Evolutionary conservation across 352 stramenopile species (phyloP), one percentile per base, ranked within the genome.

Genomic region (Phytopythium delawarense): DNA sequence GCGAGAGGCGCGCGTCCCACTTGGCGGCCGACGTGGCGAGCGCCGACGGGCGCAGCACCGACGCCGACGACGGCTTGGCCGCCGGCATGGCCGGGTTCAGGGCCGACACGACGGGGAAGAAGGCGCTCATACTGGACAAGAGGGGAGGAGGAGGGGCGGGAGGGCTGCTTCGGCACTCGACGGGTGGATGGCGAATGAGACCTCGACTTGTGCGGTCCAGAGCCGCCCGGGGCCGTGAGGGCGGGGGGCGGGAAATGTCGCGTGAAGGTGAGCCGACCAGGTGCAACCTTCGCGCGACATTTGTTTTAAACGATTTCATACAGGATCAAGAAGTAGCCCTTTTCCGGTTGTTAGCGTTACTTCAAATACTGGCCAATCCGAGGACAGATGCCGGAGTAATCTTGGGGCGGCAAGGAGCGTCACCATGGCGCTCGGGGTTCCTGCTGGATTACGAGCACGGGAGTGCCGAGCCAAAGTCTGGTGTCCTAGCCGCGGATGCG

Each of bases 1-100:
- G 86, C 71, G 79, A 88, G 50, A 89, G 78, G 61, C 86, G 86
- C 40, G 86, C 80, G 58, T 95, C 84, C 86, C 86, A 95, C 73
- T 88, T 86, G 58, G 79, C 70, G 23, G 83, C 81, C 62, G 86
- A 95, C 35, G 86, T 95, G 57, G 86, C 86, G 40, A 95, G 68
- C 46, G 77, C 66, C 52, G 71, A 73, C 46, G 74, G 77, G 59
- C 74, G 73, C 8, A 42, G 18, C 13, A 76, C 57, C 65, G 81
- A 79, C 71, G 72, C 59, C 23, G 12, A 16, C 9, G 35, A 40
- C 35, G 59, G 57, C 51, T 60, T 58, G 54, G 73, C 71, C 59
- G 70, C 67, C 34, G 72, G 65, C 49, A 78, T 62, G 39, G 75
- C 71, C 30, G 83, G 83, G 77, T 83, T 87, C 46, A 92, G 74